phyloP scores from a whole-genome alignment of 78 protist species.

The Anaeramoeba flamelloides region DNA sequence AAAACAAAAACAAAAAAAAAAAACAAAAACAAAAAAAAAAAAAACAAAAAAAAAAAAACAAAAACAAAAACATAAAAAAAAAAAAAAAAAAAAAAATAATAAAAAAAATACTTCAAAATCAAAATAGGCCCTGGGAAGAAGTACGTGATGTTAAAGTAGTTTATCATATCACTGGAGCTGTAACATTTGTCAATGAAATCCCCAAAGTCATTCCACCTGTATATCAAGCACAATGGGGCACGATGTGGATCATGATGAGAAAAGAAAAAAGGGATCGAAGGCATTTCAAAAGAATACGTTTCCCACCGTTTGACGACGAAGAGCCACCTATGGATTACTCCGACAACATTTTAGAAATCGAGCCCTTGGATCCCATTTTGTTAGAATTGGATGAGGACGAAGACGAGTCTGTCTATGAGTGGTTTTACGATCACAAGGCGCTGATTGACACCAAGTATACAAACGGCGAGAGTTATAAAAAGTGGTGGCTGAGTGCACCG shows the following conservation, averaged over 20 bases:
- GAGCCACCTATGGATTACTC: slow-evolving; percentile 98
- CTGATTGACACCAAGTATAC: slow-evolving; percentile 41
- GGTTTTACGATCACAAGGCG: slow-evolving; percentile 94
- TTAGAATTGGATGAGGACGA: slow-evolving; percentile 88
- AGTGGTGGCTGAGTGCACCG: slow-evolving; percentile 75
- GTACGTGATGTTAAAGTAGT: slow-evolving; percentile 66
- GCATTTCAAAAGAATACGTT: slow-evolving; percentile 90
- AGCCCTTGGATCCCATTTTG: slow-evolving; percentile 79
- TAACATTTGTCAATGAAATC: slow-evolving; percentile 94
- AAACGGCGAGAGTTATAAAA: slow-evolving; percentile 56
- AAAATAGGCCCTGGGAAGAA: slow-evolving; percentile 3
- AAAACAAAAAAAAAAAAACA: too few relatives aligned
- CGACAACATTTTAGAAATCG: slow-evolving; percentile 83
- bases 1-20: too few relatives aligned
- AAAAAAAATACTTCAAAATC: too few relatives aligned
- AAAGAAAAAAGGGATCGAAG: slow-evolving; percentile 91
- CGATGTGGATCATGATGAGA: slow-evolving; percentile 98
- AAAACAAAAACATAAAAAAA: too few relatives aligned
- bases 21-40: too few relatives aligned
- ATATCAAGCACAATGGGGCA: slow-evolving; percentile 95
- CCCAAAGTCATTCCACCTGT: slow-evolving; percentile 95
- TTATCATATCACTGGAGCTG: slow-evolving; percentile 95
- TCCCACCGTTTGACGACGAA: slow-evolving; percentile 67
- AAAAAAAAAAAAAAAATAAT: too few relatives aligned
- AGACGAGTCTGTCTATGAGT: slow-evolving; percentile 72